Evolutionary conservation across 352 stramenopile species (phyloP), one percentile per base, ranked within the genome.

Genomic region (Blastocystis sp.): DNA sequence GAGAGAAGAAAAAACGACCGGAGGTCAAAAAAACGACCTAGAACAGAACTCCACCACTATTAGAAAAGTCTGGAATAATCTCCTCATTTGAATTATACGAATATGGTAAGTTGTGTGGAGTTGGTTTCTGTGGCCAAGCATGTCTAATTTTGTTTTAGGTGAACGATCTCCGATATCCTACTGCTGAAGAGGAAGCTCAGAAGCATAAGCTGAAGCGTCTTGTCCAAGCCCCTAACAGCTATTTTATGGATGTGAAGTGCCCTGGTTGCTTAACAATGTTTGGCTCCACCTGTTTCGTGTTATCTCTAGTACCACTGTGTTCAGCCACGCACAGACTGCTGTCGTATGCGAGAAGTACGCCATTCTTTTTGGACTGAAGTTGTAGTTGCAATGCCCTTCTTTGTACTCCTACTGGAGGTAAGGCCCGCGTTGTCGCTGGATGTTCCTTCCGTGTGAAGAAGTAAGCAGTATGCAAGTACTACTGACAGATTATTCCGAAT

Each of bases 181-280:
- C 94, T 90, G 93, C 95, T 88, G 95, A 96, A 90, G 92, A 96
- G 63, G 96, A 99, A 94, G 95, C 95, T 91, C 94, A 93, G 91
- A 98, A 98, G 92, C 97, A 99, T 96, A 99, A 99, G 96, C 95
- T 99, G 90, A 98, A 98, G 92, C 95, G 97, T 91, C 94, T 99
- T 91, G 96, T 99, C 92, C 97, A 99, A 94, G 95, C 94, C 90
- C 97, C 97, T 76, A 99, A 99, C 95, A 98, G 94, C 91, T 98
- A 98, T 93, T 98, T 98, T 92, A 98, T 98, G 96, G 97, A 99
- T 92, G 98, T 99, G 90, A 99, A 99, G 93, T 99, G 97, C 94
- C 96, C 96, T 65, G 97, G 96, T 92, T 99, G 97, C 95, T 99
- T 99, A 93, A 98, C 98, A 94, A 99, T 99, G 92, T 94, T 30